Percentiles rank a stretch among this genome's conserved stretches.
Conservation (phyloP, 2,329 filamentous ascomycete species). For the Drechmeria coniospora region DNA sequence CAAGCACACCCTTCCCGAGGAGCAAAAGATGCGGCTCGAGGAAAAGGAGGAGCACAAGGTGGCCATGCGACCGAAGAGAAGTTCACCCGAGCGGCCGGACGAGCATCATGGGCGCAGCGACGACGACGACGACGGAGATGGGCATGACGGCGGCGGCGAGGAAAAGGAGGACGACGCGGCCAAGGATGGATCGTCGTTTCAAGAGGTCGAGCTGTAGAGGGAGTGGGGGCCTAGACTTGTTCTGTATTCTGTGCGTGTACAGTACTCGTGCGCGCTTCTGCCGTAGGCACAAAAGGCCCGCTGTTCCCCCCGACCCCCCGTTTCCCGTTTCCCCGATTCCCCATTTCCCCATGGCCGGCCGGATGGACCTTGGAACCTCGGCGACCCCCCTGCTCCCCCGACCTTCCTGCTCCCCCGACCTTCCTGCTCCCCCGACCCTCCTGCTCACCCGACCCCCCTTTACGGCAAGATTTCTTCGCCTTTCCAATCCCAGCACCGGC, state of each 20-base stretch:
- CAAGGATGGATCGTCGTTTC: slow-evolving; percentile 42
- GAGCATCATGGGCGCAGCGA: slow-evolving; percentile 8
- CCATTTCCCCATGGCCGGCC: too few species aligned
- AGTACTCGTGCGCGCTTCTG: too few species aligned
- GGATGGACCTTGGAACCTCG: slow-evolving; percentile 1
- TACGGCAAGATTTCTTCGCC: slow-evolving; percentile 46
- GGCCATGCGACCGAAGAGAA: slow-evolving; percentile 27
- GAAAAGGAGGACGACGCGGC: slow-evolving; percentile 17
- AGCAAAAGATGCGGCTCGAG: slow-evolving; percentile 41
- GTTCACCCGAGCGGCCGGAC: too few species aligned
- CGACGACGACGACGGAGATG: slow-evolving; percentile 15
- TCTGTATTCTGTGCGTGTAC: neutral
- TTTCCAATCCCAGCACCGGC: slow-evolving; percentile 55
- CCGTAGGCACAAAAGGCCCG: too few species aligned
- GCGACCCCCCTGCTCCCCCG: neutral
- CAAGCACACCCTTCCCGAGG: slow-evolving; percentile 21
- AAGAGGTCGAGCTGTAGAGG: slow-evolving; percentile 42
- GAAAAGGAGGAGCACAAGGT: slow-evolving; percentile 40
- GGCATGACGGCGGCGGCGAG: slow-evolving; percentile 15
- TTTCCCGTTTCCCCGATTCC: too few species aligned
- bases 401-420: neutral
- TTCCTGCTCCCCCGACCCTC: neutral
- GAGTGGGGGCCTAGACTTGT: neutral
- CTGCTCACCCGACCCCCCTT: slow-evolving; percentile 5
- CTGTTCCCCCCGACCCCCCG: too few species aligned